phyloP scores from a whole-genome alignment of 768 basidiomycete genomes.

The Jaapia argillacea region DNA sequence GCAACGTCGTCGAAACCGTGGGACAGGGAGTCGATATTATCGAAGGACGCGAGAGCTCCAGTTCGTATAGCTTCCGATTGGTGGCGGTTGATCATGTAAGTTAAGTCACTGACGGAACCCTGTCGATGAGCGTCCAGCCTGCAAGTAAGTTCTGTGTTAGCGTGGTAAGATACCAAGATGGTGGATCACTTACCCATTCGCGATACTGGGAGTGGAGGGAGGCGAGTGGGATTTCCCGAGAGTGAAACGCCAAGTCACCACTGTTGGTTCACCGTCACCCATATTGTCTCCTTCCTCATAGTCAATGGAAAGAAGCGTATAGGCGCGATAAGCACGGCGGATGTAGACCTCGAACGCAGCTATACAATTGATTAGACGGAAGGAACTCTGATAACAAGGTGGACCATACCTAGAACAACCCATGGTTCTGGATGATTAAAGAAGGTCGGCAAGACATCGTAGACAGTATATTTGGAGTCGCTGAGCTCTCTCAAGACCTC shows the following conservation, averaged over 20 bases:
- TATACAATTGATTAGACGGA: conserved; percentile 20
- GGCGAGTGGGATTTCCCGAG: conserved; percentile 82
- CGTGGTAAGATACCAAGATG: conserved; percentile 6
- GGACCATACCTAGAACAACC: conserved; percentile 73
- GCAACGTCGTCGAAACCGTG: conserved; percentile 72
- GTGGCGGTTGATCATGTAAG: conserved; percentile 80
- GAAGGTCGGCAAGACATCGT: conserved; percentile 93
- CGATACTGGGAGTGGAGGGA: conserved; percentile 69
- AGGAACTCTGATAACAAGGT: neutral
- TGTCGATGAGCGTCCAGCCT: conserved; percentile 70
- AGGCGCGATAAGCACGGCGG: conserved; percentile 91
- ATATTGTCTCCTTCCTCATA: conserved; percentile 86
- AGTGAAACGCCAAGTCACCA: conserved; percentile 93
- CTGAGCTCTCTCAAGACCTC: conserved; percentile 89
- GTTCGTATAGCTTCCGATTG: conserved; percentile 85
- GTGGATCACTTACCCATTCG: conserved; percentile 28
- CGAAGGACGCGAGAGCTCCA: conserved; percentile 89
- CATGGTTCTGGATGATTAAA: conserved; percentile 82
- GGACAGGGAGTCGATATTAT: conserved; percentile 54
- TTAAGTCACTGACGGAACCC: conserved; percentile 92
- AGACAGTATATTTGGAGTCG: conserved; percentile 94
- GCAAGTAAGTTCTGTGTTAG: conserved; percentile 16
- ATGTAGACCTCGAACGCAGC: conserved; percentile 96
- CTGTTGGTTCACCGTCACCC: conserved; percentile 77
- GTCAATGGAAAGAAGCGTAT: conserved; percentile 84